Conservation (phyloP, 306 rosid species). For the Trichosanthes truncata region DNA sequence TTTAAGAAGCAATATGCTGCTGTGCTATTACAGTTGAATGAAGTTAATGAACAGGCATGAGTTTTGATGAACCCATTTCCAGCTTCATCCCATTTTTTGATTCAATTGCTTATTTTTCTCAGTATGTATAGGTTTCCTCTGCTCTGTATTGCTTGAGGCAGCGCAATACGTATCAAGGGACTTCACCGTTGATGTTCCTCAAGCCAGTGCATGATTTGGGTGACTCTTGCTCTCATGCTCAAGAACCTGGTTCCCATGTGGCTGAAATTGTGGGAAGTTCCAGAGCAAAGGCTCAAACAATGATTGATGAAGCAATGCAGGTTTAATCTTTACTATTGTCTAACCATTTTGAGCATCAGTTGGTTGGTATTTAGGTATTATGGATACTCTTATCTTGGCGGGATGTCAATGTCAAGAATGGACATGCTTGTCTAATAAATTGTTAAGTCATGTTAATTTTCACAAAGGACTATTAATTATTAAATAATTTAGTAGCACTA, state of each 20-base stretch:
- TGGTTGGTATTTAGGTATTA: not conserved
- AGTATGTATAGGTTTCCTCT: constrained; percentile 59
- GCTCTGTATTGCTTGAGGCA: constrained; percentile 76
- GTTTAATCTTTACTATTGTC: constrained; percentile 26
- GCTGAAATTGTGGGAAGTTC: constrained; percentile 83
- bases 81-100: constrained; percentile 7
- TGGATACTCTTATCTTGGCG: not conserved
- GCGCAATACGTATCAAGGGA: constrained; percentile 70
- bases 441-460: not conserved
- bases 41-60: constrained; percentile 73
- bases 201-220: constrained; percentile 40
- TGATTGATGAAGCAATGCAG: constrained; percentile 76
- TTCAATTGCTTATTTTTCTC: constrained; percentile 13
- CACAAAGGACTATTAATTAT: not conserved
- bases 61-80: constrained; percentile 16
- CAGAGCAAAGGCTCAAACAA: constrained; percentile 48
- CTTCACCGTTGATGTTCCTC: constrained; percentile 31
- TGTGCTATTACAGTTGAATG: constrained; percentile 57
- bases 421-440: not conserved
- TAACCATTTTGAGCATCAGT: not conserved
- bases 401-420: not conserved
- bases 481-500: not conserved
- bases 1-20: constrained; percentile 87
- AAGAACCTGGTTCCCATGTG: constrained; percentile 53
- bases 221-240: constrained; percentile 48